Percentiles rank a stretch among this genome's conserved stretches.
Evolutionary conservation across 2,329 filamentous ascomycete genomes (phyloP).

Genomic region (Cryphonectria carpinicola): DNA sequence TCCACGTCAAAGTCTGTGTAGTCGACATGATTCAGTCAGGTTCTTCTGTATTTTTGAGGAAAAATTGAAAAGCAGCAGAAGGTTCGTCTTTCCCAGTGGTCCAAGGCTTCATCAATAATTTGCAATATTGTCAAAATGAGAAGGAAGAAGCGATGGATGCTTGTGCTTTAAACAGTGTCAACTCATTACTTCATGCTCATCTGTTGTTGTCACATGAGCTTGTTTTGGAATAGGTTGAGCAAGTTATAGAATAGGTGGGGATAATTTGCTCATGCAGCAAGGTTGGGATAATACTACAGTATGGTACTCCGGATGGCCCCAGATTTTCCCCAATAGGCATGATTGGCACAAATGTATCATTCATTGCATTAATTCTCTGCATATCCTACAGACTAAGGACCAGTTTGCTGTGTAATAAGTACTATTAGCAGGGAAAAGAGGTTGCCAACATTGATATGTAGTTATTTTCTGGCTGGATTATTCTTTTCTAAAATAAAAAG

Average conservation of each 20-base stretch:
- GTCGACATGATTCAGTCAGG: neutral
- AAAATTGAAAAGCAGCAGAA: neutral
- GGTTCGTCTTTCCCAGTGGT: neutral
- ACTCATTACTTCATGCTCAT: neutral
- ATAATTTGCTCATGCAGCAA: slow-evolving; percentile 16
- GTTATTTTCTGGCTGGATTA: too few relatives aligned
- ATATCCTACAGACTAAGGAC: neutral
- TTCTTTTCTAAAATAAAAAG: too few relatives aligned
- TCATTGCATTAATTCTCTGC: neutral
- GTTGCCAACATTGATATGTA: too few relatives aligned
- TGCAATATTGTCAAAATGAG: neutral
- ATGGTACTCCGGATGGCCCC: neutral
- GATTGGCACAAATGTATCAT: neutral
- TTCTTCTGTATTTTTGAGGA: neutral
- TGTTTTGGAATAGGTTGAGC: slow-evolving; percentile 15
- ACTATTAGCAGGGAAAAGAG: neutral
- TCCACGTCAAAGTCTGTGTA: slow-evolving; percentile 16
- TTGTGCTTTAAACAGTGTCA: neutral
- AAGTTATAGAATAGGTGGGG: slow-evolving; percentile 12
- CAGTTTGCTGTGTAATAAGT: neutral
- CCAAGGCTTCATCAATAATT: neutral
- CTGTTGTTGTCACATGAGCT: slow-evolving; percentile 9
- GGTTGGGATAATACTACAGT: neutral
- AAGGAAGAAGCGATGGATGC: neutral
- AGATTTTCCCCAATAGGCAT: neutral